Evolutionary conservation across 768 basidiomycete species (phyloP).

Genomic region (Suillus occidentalis): DNA sequence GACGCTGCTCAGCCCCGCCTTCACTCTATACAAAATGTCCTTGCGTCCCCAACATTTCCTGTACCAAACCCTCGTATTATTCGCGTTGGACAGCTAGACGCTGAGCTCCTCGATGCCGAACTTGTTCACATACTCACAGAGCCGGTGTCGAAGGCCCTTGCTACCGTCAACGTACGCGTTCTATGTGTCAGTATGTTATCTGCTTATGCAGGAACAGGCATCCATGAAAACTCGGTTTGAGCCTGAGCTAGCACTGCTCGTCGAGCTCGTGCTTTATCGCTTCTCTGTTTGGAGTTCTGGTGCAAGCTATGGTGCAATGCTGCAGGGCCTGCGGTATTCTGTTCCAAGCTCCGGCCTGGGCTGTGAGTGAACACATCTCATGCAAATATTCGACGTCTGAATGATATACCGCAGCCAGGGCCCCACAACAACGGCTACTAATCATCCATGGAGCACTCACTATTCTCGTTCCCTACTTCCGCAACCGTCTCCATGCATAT

Average conservation of each 20-base stretch:
- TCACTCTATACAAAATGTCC: slow-evolving; percentile 42
- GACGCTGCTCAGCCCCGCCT: slow-evolving; percentile 56
- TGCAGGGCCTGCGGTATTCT: slow-evolving; percentile 74
- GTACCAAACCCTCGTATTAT: slow-evolving; percentile 44
- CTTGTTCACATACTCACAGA: slow-evolving; percentile 79
- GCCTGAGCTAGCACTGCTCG: slow-evolving; percentile 70
- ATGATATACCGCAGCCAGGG: slow-evolving; percentile 52
- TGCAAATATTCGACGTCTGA: slow-evolving; percentile 1
- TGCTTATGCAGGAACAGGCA: slow-evolving; percentile 41
- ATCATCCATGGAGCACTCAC: slow-evolving; percentile 71
- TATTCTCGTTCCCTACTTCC: slow-evolving; percentile 75
- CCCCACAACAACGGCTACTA: slow-evolving; percentile 59
- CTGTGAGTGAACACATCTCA: slow-evolving; percentile 20
- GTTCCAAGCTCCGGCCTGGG: slow-evolving; percentile 15
- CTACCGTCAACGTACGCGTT: slow-evolving; percentile 60
- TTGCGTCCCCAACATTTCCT: slow-evolving; percentile 33
- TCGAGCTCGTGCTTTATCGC: slow-evolving; percentile 75
- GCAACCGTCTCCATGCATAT: slow-evolving; percentile 68
- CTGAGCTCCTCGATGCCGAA: slow-evolving; percentile 87
- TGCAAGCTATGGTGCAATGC: slow-evolving; percentile 78
- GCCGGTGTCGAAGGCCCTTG: slow-evolving; percentile 74
- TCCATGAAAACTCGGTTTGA: slow-evolving; percentile 62
- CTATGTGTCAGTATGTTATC: slow-evolving; percentile 4
- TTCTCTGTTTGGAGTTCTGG: slow-evolving; percentile 80
- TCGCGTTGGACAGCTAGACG: slow-evolving; percentile 90